phyloP scores from a whole-genome alignment of 805 yeast species.

The Candida boleticola region DNA sequence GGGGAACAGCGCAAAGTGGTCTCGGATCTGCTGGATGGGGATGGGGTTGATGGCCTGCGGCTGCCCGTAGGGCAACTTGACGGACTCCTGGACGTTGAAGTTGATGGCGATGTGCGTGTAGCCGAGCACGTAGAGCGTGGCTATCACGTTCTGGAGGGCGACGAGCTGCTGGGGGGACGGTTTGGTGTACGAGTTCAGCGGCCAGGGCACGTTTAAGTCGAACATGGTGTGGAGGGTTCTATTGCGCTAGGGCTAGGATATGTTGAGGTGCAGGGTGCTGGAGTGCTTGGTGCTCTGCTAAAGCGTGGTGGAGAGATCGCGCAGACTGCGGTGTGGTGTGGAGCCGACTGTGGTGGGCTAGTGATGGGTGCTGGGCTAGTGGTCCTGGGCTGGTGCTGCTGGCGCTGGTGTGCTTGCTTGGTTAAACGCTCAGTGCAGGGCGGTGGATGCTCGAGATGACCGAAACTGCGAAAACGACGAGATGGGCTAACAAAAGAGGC shows the following conservation, averaged over 20 bases:
- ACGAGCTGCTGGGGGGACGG: conserved; percentile 39
- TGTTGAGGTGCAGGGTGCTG: neutral
- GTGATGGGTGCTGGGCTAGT: too few relatives aligned
- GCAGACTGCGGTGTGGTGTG: neutral
- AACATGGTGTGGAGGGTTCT: conserved; percentile 23
- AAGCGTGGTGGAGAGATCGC: neutral
- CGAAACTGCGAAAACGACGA: too few relatives aligned
- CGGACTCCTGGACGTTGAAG: conserved; percentile 50
- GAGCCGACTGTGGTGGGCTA: neutral
- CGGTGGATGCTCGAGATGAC: too few relatives aligned
- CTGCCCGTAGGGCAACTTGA: conserved; percentile 49
- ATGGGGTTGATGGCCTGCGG: conserved; percentile 47
- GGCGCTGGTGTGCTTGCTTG: too few relatives aligned
- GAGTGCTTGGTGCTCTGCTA: neutral
- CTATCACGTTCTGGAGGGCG: conserved; percentile 47
- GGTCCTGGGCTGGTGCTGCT: too few relatives aligned
- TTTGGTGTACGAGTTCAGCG: conserved; percentile 46
- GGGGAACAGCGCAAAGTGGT: conserved; percentile 22
- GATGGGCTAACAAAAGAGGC: too few relatives aligned
- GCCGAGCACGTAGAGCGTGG: conserved; percentile 58
- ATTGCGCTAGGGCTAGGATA: neutral
- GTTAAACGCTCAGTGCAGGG: too few relatives aligned
- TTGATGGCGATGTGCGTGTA: conserved; percentile 79
- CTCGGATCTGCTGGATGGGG: conserved; percentile 18
- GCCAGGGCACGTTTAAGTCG: conserved; percentile 77